Evolutionary conservation across 352 stramenopile genomes (phyloP), one percentile per base, ranked within the genome.

Genomic region (Globisporangium lucens): DNA sequence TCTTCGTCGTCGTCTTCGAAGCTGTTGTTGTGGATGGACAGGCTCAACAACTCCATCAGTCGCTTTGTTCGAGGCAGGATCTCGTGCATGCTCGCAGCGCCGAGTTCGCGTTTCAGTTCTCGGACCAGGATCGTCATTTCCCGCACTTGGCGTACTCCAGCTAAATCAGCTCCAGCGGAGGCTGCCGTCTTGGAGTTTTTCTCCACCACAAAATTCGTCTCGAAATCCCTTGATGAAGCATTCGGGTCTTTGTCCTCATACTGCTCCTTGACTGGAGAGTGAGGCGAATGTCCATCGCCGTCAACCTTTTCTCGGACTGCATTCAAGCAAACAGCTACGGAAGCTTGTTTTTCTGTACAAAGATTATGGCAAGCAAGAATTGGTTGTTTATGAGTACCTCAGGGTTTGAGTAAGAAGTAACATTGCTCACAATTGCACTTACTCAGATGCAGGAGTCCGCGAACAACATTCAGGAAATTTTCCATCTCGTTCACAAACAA

Each of bases 401-500:
- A 56, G 49, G 9, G 3, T 33, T 56, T 13, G 22, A 17, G 33
- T 15, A 29, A 17, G 24, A 30, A 17, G n/a, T 56, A 20, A 30
- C 9, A 2, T 43, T 43, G 36, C 36, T 43, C 36, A 15, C 4
- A 20, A 56, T 29, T 56, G 49, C 9, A 7, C 86, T 41, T 75
- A 92, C 85, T 78, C 41, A 97, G 69, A n/a, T 84, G 64, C 49
- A 96, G 73, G 41, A 87, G 71, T 7, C 77, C 72, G 12, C 85
- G 80, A 38, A 93, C 58, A 10, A 76, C 72, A 30, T 85, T 80
- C 24, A 96, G 59, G 56, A 95, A 95, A 55, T 93, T 94, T 55
- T 93, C 78, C 78, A 94, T 93, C 65, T 97, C 87, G 66, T 94
- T 97, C 33, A 89, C 74, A 27, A 91, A 92, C 56, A 97, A 60